phyloP scores from a whole-genome alignment of 805 yeast genomes.

The Wickerhamiella lipophila region DNA sequence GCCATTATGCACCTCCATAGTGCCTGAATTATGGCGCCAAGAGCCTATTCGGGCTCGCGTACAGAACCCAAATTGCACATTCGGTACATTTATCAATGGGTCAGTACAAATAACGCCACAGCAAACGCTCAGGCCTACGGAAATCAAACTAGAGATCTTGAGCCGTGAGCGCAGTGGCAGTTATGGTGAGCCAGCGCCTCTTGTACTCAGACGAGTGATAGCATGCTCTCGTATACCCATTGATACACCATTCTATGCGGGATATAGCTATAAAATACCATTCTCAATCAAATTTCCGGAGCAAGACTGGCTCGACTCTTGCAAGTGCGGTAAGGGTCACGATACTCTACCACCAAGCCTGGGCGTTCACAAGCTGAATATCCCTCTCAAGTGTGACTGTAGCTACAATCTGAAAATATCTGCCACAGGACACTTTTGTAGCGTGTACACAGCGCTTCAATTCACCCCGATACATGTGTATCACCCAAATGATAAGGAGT shows the following conservation, averaged over 20 bases:
- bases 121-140: background rate
- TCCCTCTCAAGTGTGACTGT: slow-evolving; percentile 2
- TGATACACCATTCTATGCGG: background rate
- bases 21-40: background rate
- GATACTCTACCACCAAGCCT: background rate
- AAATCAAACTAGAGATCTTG: background rate
- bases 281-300: slow-evolving; percentile 4
- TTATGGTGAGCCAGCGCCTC: slow-evolving; percentile 1
- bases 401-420: background rate
- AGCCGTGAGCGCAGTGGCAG: slow-evolving; percentile 4
- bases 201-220: background rate
- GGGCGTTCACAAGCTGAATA: background rate
- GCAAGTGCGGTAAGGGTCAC: slow-evolving; percentile 10
- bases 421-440: background rate
- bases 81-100: slow-evolving; percentile 3
- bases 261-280: background rate
- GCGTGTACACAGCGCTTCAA: background rate
- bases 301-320: background rate
- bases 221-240: background rate
- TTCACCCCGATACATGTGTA: background rate
- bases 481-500: background rate
- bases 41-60: background rate
- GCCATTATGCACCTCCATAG: background rate
- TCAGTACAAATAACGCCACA: slow-evolving; percentile 1
- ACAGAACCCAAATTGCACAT: background rate